Evolutionary conservation across 2,329 filamentous ascomycete genomes (phyloP), one percentile per base, ranked within the genome.

Genomic region (Fusarium cicatricum): DNA sequence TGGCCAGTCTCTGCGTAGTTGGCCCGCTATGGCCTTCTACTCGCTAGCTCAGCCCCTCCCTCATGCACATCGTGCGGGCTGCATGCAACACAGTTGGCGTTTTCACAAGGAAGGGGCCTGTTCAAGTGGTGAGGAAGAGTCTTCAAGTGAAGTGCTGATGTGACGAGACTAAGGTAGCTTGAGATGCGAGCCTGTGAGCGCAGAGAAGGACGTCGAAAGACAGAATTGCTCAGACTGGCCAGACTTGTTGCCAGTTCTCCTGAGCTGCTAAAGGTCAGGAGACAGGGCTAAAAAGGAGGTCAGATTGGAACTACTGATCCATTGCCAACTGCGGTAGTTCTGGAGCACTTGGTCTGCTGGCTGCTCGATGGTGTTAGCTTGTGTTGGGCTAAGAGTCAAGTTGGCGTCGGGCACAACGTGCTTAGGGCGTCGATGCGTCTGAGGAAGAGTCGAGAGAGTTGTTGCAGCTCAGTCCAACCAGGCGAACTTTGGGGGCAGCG

Each of bases 261-360:
- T 51, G 37, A 48, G 15, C 42, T 34, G 16, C 23, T 38, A 29
- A n/a, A 21, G 51, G 16, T 56, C 29, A 37, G 55, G 42, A 63
- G 55, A 55, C 54, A 60, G 47, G 55, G 55, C 59, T 62, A 46
- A 53, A 62, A 60, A 63, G 60, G 59, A 62, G 60, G 60, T 46
- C 42, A 33, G 43, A 19, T 36, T 15, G 19, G 45, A 62, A 41
- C 29, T 55, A 36, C 41, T 48, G 40, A 46, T 53, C 33, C 37
- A 44, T 44, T 37, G 29, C 45, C 33, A 49, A 34, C 33, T 44
- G 42, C 9, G 49, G 49, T 40, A 34, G 23, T 31, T 21, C 49
- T 40, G 40, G 41, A 33, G 41, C 15, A 26, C 36, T 32, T 29
- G 29, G 36, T 32, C 29, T 59, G 45, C 38, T 62, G 38, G 34